Conservation (phyloP, 441 rosid genomes). For the Flueggea neowawraea region DNA sequence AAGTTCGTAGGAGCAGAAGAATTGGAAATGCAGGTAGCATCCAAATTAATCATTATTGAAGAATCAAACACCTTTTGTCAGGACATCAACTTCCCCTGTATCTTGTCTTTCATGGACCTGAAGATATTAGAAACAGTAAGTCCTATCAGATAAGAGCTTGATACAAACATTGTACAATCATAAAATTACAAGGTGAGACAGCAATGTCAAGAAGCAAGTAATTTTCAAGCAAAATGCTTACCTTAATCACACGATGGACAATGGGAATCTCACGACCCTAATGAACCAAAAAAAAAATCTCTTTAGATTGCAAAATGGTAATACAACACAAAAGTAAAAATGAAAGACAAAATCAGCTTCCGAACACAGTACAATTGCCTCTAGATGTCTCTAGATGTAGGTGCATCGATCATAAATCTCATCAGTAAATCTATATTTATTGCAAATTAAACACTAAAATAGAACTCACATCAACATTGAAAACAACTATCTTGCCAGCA, state of each 20-base stretch:
- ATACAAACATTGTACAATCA: background rate
- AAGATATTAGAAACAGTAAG: conserved; percentile 11
- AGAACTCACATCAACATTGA: conserved; percentile 54
- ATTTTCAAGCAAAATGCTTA: conserved; percentile 21
- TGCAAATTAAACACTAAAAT: background rate
- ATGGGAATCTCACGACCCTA: conserved; percentile 97
- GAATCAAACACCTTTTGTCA: conserved; percentile 76
- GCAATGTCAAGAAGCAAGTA: no score
- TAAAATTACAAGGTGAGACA: no score
- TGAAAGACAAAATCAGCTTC: background rate
- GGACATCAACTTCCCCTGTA: conserved; percentile 84
- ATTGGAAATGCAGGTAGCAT: no score
- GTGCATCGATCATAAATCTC: no score
- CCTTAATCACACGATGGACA: conserved; percentile 98
- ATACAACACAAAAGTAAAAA: conserved; percentile 2
- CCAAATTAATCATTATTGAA: background rate
- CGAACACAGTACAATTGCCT: background rate
- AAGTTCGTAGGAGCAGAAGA: background rate
- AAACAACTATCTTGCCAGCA: conserved; percentile 83
- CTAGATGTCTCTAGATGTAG: background rate
- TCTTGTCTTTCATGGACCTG: conserved; percentile 86
- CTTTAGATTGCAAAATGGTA: conserved; percentile 12
- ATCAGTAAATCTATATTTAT: background rate
- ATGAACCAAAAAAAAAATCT: conserved; percentile 8
- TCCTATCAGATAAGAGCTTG: background rate